These are phyloP conservation scores for Globisporangium alternatum DNA, from an alignment of 352 stramenopile genomes.

Conservation along the genomic window DNA sequence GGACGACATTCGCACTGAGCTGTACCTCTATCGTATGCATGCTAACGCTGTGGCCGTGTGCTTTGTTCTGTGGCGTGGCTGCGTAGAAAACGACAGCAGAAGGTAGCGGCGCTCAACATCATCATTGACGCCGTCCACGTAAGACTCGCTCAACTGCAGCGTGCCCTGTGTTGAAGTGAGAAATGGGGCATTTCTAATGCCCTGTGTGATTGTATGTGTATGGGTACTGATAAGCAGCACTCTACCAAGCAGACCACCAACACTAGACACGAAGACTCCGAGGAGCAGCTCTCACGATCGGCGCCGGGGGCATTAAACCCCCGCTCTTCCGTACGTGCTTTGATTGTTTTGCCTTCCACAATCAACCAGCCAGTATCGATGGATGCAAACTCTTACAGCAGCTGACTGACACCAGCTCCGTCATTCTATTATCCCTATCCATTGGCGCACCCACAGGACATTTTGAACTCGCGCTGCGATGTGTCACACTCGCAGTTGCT, in stretches of 20 bases:
- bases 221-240: not conserved
- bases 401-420: too few species aligned
- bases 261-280: not conserved
- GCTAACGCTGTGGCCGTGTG: not conserved
- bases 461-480: constrained; percentile 69
- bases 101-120: constrained; percentile 9
- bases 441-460: constrained; percentile 27
- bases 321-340: not conserved
- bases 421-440: not conserved
- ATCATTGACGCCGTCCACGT: constrained; percentile 8
- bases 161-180: not conserved
- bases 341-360: not conserved
- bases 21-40: not conserved
- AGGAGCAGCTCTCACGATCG: not conserved
- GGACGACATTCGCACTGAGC: not conserved
- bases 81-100: constrained; percentile 17
- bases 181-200: not conserved
- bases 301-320: not conserved
- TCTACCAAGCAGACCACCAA: constrained; percentile 3
- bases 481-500: constrained; percentile 54
- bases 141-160: not conserved
- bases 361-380: not conserved
- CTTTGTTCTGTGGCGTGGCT: not conserved
- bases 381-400: not conserved
- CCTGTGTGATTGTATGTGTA: not conserved